These are phyloP conservation scores for Avena atlantica DNA, from an alignment of 176 grass and related monocot species.

Conservation along the genomic window DNA sequence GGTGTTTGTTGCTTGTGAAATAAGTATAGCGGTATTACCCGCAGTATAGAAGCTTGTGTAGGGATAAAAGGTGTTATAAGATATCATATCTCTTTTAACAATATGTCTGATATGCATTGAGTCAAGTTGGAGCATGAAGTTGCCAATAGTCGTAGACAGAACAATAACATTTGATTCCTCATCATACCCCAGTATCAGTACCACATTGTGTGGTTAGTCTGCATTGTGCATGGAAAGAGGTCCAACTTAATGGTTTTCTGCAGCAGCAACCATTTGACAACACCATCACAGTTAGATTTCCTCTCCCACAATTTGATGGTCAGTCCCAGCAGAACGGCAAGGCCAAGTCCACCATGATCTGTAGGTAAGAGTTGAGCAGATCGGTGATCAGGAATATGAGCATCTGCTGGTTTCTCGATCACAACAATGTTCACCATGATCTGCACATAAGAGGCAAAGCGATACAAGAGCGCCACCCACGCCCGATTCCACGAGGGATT, in stretches of 20 bases:
- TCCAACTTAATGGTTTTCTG: background rate
- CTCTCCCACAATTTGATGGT: background rate
- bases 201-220: background rate
- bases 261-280: background rate
- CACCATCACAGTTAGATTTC: background rate
- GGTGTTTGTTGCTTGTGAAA: background rate
- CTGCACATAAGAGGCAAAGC: too few relatives aligned
- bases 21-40: background rate
- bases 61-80: background rate
- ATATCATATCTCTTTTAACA: background rate
- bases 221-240: too few relatives aligned
- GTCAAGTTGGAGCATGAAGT: background rate
- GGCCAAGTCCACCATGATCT: background rate
- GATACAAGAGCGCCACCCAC: too few relatives aligned
- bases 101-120: background rate
- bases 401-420: background rate
- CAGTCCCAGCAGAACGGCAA: background rate
- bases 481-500: too few relatives aligned
- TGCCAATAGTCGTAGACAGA: background rate
- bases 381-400: background rate
- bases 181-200: background rate
- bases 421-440: too few relatives aligned
- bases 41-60: background rate
- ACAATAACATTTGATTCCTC: background rate
- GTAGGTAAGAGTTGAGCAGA: background rate